Conservation (phyloP, 768 basidiomycete genomes). For the Candolleomyces eurysporus region DNA sequence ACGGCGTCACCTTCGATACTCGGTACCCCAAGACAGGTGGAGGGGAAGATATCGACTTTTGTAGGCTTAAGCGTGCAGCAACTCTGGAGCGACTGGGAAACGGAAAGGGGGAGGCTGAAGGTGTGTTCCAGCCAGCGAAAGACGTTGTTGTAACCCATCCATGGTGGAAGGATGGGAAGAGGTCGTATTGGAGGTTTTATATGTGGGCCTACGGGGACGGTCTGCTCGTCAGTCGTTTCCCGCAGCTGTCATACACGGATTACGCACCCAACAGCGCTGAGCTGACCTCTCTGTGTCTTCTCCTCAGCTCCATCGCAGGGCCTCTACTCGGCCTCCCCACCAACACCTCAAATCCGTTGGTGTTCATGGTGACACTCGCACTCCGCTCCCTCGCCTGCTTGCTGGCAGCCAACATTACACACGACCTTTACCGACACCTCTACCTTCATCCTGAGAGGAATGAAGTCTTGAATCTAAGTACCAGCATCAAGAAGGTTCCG, state of each 20-base stretch:
- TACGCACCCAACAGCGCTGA: conserved; percentile 51
- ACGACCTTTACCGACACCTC: conserved; percentile 51
- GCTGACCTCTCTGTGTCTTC: conserved; percentile 26
- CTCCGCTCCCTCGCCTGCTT: conserved; percentile 25
- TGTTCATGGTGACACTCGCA: conserved; percentile 13
- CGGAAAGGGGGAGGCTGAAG: conserved; percentile 10
- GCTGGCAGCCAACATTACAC: conserved; percentile 37
- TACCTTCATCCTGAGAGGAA: conserved; percentile 37
- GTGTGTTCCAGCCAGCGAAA: conserved; percentile 46
- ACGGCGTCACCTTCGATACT: conserved; percentile 44
- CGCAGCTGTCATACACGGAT: conserved; percentile 44
- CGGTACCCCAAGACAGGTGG: conserved; percentile 62
- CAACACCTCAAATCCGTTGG: background rate
- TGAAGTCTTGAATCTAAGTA: conserved; percentile 27
- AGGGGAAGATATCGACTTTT: conserved; percentile 63
- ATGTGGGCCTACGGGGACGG: conserved; percentile 63
- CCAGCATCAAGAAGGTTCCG: conserved; percentile 21
- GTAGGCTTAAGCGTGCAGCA: conserved; percentile 42
- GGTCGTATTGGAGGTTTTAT: conserved; percentile 51
- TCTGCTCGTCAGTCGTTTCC: conserved; percentile 45
- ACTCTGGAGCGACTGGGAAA: conserved; percentile 21
- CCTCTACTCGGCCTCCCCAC: conserved; percentile 15
- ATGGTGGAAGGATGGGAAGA: conserved; percentile 50
- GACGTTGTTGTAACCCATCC: conserved; percentile 52
- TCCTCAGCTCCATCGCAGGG: conserved; percentile 4